A percentile compares a stretch with the other conserved stretches of the same genome.
phyloP scores from a whole-genome alignment of 1,284 basidiomycete species.

The Tylopilus sp. region DNA sequence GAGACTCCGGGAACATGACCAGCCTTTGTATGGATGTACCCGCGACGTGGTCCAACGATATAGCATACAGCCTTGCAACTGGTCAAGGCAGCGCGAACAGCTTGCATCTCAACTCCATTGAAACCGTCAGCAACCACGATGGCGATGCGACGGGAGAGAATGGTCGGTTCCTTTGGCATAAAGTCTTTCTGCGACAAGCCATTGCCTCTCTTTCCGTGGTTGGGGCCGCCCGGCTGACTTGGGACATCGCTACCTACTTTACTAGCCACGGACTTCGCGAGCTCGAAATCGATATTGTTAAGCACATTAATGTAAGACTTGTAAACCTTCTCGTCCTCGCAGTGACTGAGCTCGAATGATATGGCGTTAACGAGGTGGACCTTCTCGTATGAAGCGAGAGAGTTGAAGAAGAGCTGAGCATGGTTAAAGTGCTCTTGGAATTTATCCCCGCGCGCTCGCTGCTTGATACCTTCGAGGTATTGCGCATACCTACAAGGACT shows the following conservation, averaged over 20 bases:
- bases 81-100: slow-evolving; percentile 54
- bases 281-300: slow-evolving; percentile 66
- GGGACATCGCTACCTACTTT: slow-evolving; percentile 63
- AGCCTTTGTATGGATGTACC: slow-evolving; percentile 48
- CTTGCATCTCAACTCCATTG: slow-evolving; percentile 55
- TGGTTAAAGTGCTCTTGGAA: slow-evolving; percentile 73
- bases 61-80: slow-evolving; percentile 58
- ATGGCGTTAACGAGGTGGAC: slow-evolving; percentile 64
- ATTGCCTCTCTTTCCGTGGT: slow-evolving; percentile 56
- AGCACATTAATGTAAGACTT: slow-evolving; percentile 63
- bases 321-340: slow-evolving; percentile 72
- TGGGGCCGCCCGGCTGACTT: slow-evolving; percentile 44
- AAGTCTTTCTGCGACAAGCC: slow-evolving; percentile 64
- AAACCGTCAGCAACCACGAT: slow-evolving; percentile 76
- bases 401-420: slow-evolving; percentile 80
- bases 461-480: slow-evolving; percentile 61
- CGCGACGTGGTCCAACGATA: slow-evolving; percentile 69
- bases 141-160: slow-evolving; percentile 67
- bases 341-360: slow-evolving; percentile 78
- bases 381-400: slow-evolving; percentile 64
- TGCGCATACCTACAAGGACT: slow-evolving; percentile 42
- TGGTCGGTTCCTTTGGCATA: slow-evolving; percentile 60
- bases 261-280: slow-evolving; percentile 64
- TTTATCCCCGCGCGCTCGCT: slow-evolving; percentile 66
- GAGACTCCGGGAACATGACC: slow-evolving; percentile 40